These are phyloP conservation scores for Globisporangium polare DNA, from an alignment of 352 stramenopile species.

Conservation along the genomic window DNA sequence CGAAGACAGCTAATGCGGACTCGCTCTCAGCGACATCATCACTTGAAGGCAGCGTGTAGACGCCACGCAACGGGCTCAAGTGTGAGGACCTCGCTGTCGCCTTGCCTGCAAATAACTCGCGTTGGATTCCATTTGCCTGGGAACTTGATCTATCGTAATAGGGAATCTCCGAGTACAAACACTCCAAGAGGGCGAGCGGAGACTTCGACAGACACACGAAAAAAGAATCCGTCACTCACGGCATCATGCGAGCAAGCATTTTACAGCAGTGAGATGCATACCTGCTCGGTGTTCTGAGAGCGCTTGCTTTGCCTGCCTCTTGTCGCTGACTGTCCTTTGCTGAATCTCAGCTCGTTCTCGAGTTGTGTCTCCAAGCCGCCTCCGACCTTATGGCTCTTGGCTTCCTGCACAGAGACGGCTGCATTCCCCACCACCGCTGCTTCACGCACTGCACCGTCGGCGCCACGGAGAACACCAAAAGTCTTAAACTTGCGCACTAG, in stretches of 20 bases:
- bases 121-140: not conserved
- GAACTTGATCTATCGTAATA: constrained; percentile 17
- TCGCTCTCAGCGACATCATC: not conserved
- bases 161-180: constrained; percentile 52
- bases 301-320: not conserved
- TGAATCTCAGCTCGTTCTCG: constrained; percentile 32
- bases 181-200: constrained; percentile 28
- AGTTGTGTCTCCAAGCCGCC: constrained; percentile 38
- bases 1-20: constrained; percentile 45
- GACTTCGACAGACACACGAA: constrained; percentile 16
- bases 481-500: constrained; percentile 31
- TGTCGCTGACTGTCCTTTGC: not conserved
- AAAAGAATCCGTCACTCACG: not conserved
- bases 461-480: not conserved
- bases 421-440: not conserved
- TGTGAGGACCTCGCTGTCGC: constrained; percentile 15
- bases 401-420: not conserved
- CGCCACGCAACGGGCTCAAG: constrained; percentile 33
- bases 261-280: constrained; percentile 1
- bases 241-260: not conserved
- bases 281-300: not conserved
- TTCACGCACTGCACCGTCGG: not conserved
- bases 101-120: not conserved
- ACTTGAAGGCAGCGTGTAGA: constrained; percentile 15
- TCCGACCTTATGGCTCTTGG: not conserved